These are phyloP conservation scores for Exophiala mesophila DNA, from an alignment of 2,329 filamentous ascomycete genomes.

Conservation along the genomic window DNA sequence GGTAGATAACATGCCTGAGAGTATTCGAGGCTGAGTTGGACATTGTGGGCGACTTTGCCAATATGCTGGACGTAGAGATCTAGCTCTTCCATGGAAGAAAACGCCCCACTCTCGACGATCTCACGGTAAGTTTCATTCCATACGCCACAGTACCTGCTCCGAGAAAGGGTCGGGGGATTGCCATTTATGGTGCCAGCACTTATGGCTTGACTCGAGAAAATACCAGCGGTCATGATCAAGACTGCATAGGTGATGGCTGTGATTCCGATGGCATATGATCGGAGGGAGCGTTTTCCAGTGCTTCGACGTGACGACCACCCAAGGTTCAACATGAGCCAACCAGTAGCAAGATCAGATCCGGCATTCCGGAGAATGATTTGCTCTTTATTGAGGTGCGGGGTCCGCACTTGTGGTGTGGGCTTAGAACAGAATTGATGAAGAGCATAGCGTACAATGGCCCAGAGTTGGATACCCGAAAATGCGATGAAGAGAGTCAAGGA, in stretches of 20 bases:
- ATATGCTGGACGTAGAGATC: slow-evolving; percentile 6
- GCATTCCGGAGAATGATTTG: slow-evolving; percentile 23
- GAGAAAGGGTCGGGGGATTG: slow-evolving; percentile 10
- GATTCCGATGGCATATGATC: slow-evolving; percentile 10
- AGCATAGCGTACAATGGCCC: slow-evolving; percentile 17
- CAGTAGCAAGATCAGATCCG: slow-evolving; percentile 9
- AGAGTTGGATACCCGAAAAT: slow-evolving; percentile 16
- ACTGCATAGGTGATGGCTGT: slow-evolving; percentile 14
- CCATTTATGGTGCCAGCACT: slow-evolving; percentile 10
- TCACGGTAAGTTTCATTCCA: slow-evolving; percentile 18
- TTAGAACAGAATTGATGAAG: slow-evolving; percentile 13
- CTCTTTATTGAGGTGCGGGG: slow-evolving; percentile 18
- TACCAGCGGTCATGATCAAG: slow-evolving; percentile 10
- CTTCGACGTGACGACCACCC: slow-evolving; percentile 14
- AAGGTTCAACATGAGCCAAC: slow-evolving; percentile 12
- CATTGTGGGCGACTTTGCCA: slow-evolving; percentile 13
- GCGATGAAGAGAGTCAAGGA: slow-evolving; percentile 20
- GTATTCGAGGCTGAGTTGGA: slow-evolving; percentile 20
- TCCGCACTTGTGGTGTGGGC: slow-evolving; percentile 1
- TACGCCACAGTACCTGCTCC: slow-evolving; percentile 16
- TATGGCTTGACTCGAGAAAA: slow-evolving; percentile 19
- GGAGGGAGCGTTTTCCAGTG: slow-evolving; percentile 10
- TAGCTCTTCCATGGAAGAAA: slow-evolving; percentile 6
- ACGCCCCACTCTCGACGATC: slow-evolving; percentile 1
- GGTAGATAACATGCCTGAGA: slow-evolving; percentile 22